Conservation (phyloP, 768 basidiomycete species). For the Naganishia kalamii region DNA sequence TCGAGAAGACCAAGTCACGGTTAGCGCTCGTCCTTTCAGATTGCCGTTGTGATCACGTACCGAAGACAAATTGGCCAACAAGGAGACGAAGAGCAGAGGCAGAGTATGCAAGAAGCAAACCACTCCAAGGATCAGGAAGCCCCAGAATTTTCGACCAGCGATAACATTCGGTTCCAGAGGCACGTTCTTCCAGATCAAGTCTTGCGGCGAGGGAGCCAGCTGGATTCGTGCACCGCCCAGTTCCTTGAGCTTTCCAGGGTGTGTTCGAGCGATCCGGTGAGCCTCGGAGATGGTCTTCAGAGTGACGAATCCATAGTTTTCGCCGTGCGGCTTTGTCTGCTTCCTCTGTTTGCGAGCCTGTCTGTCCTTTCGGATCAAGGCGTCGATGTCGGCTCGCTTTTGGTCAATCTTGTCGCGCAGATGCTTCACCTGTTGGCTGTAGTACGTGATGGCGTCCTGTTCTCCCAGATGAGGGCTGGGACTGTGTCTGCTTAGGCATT, state of each 20-base stretch:
- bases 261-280: slow-evolving; percentile 46
- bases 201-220: slow-evolving; percentile 46
- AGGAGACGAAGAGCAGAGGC: slow-evolving; percentile 80
- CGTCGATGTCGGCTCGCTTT: slow-evolving; percentile 50
- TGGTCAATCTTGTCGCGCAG: slow-evolving; percentile 55
- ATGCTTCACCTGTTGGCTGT: slow-evolving; percentile 51
- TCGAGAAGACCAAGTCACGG: too few relatives aligned
- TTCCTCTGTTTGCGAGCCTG: slow-evolving; percentile 53
- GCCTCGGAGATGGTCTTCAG: slow-evolving; percentile 47
- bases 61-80: slow-evolving; percentile 80
- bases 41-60: slow-evolving; percentile 49
- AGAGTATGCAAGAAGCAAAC: slow-evolving; percentile 94
- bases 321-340: slow-evolving; percentile 50
- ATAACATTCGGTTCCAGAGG: slow-evolving; percentile 64
- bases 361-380: slow-evolving; percentile 51
- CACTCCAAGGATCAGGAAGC: slow-evolving; percentile 67
- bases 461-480: background rate
- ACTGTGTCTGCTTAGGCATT: background rate
- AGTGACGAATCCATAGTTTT: slow-evolving; percentile 59
- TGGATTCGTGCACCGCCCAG: slow-evolving; percentile 41
- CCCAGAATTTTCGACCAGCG: slow-evolving; percentile 61
- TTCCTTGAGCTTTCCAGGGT: slow-evolving; percentile 44
- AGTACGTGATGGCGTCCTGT: slow-evolving; percentile 83
- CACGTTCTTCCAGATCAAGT: slow-evolving; percentile 83
- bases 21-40: background rate